Evolutionary conservation across 192 early-diverging fungal genomes (phyloP), one percentile per base, ranked within the genome.

Genomic region (Coemansia sp.): DNA sequence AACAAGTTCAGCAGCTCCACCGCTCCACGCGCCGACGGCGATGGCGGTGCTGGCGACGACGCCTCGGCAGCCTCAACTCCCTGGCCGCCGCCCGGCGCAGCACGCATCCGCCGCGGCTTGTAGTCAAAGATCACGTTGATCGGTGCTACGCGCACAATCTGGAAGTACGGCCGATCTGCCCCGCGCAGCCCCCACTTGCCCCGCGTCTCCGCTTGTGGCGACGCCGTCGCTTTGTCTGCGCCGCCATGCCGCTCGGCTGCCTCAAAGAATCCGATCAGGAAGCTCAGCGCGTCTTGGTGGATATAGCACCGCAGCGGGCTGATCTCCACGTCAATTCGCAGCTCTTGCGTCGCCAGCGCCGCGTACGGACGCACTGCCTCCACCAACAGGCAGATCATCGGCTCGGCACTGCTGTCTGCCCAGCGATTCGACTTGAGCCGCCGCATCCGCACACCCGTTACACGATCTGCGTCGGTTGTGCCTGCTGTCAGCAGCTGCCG

Each of bases 41-140:
- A 12, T 31, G 54, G 19, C 46, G 10, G 46, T 32, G 28, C 5
- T 28, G 51, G 21, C 32, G 43, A 48, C 17, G 36, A 17, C 7
- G 19, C n/a, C 36, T 39, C 36, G n/a, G n/a, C n/a, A n/a, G n/a
- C n/a, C n/a, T n/a, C n/a, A n/a, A n/a, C n/a, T n/a, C n/a, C n/a
- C n/a, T n/a, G n/a, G n/a, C n/a, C n/a, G 35, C 50, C 38, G 10
- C 55, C 64, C 9, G 70, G 34, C 30, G 28, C 83, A 17, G 55
- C 84, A 41, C 93, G 90, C 31, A 94, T 80, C 20, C 90, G 87
- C 55, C 95, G 91, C n/a, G 96, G 91, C 70, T 97, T 97, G 78
- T 95, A 98, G 73, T 98, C 95, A 54, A 98, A 80, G 50, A 92
- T 93, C 46, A 96, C 62, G 4, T 78, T 78, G 39, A 98, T 82